Conservation (phyloP, 495 filamentous ascomycete species). For the Astrothelium macrocarpum region DNA sequence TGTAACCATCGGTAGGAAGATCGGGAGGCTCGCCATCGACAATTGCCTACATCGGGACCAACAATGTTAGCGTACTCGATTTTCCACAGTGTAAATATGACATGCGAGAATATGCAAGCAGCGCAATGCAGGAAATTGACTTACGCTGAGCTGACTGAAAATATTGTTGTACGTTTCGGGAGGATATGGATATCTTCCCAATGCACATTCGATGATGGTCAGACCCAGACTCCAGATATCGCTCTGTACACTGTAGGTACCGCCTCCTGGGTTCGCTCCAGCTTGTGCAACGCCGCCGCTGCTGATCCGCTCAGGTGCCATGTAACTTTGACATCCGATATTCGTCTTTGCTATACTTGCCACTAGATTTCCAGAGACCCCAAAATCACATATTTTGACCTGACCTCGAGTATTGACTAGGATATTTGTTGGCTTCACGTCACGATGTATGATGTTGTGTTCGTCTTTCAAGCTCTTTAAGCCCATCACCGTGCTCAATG, state of each 20-base stretch:
- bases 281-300: conserved; percentile 73
- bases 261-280: conserved; percentile 55
- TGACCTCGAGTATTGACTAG: conserved; percentile 82
- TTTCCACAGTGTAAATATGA: no score
- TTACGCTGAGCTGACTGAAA: conserved; percentile 92
- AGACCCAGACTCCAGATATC: conserved; percentile 96
- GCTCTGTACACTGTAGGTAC: conserved; percentile 95
- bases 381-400: conserved; percentile 98
- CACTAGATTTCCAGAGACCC: conserved; percentile 92
- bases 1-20: conserved; percentile 67
- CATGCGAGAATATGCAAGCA: not conserved
- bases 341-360: conserved; percentile 98
- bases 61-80: conserved; percentile 11
- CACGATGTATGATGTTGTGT: conserved; percentile 98
- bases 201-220: conserved; percentile 91
- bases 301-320: conserved; percentile 94
- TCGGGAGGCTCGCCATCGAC: conserved; percentile 90
- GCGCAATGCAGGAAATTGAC: conserved; percentile 30
- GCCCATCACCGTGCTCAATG: conserved; percentile 82
- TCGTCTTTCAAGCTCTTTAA: conserved; percentile 92
- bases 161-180: conserved; percentile 98
- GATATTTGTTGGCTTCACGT: conserved; percentile 98
- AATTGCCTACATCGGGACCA: conserved; percentile 58
- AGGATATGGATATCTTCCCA: conserved; percentile 93
- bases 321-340: conserved; percentile 98